Evolutionary conservation across 2,329 filamentous ascomycete genomes (phyloP), one percentile per base, ranked within the genome.

Genomic region (Talaromyces albobiverticillius): DNA sequence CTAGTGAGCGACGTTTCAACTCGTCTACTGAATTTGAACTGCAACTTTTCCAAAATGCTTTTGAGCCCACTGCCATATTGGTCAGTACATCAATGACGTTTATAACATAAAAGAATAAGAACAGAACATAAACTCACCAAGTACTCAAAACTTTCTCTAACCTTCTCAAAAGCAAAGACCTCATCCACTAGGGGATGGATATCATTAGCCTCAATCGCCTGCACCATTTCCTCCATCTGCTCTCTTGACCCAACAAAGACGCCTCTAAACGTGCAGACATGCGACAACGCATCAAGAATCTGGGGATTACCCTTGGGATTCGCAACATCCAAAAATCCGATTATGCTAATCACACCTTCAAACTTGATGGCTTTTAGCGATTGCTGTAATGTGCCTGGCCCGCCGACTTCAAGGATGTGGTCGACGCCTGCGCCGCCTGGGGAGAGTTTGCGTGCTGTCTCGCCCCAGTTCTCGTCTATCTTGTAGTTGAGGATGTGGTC

Each of bases 401-500:
- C 86, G 11, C 83, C 86, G n/a, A 88, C 80, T 61, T 89, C 86
- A 36, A 87, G 63, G 36, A 89, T 72, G 57, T 85, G 76, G 61
- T 88, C 79, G 7, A 86, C 80, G 11, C 86, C 86, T 2, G 61
- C 62, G 14, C 78, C 78, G 1, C 72, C 67, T 0, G 80, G 74
- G 0, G 77, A 79, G 9, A 78, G 65, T 9, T 72, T 71, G 56
- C 80, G 76, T 14, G 83, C 84, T 25, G 77, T 76, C 2, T 74
- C 68, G n/a, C 84, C 82, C 85, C 85, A 88, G 46, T 82, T 76
- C 0, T 79, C 69, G 8, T 75, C 76, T 0, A 67, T 75, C 54
- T 77, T 80, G 67, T 88, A 88, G 68, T 88, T 87, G 65, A 88
- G 76, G 2, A 80, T 71, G 42, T 82, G 73, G 51, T 78, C 74